These are phyloP conservation scores for Microsporum canis DNA, from an alignment of 2,329 filamentous ascomycete species.

Conservation along the genomic window DNA sequence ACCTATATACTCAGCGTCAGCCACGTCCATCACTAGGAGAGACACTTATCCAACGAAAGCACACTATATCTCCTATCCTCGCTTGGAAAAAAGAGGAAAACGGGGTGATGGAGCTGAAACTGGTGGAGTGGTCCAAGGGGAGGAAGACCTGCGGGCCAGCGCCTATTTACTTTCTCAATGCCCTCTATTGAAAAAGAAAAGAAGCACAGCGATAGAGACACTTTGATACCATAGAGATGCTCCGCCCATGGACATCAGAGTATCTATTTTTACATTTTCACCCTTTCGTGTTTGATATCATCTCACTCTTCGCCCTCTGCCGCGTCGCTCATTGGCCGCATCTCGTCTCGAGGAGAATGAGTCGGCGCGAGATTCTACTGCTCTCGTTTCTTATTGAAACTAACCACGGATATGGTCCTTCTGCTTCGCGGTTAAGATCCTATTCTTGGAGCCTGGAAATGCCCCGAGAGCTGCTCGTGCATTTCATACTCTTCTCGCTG, in stretches of 20 bases:
- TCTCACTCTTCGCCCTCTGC: not conserved
- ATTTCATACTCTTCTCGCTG: not conserved
- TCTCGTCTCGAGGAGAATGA: not conserved
- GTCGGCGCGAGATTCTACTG: slow-evolving; percentile 1
- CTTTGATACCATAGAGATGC: not conserved
- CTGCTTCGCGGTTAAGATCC: not conserved
- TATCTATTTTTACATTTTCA: not conserved
- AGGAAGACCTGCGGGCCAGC: not conserved
- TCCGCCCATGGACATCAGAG: not conserved
- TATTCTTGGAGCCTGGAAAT: not conserved
- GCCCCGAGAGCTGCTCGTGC: not conserved
- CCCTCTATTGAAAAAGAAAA: not conserved
- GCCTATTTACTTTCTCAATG: slow-evolving; percentile 2
- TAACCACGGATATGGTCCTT: not conserved
- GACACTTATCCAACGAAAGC: not conserved
- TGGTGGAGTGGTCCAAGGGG: not conserved
- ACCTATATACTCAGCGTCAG: not conserved
- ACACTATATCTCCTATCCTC: not conserved
- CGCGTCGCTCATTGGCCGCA: slow-evolving; percentile 1
- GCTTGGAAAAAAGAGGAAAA: not conserved
- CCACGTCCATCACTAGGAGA: not conserved
- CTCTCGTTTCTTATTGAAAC: not conserved
- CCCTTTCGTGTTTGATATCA: slow-evolving; percentile 1
- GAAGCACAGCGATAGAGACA: not conserved
- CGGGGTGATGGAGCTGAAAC: not conserved